phyloP scores from a whole-genome alignment of 441 rosid species.

The Bruguiera hainesii region DNA sequence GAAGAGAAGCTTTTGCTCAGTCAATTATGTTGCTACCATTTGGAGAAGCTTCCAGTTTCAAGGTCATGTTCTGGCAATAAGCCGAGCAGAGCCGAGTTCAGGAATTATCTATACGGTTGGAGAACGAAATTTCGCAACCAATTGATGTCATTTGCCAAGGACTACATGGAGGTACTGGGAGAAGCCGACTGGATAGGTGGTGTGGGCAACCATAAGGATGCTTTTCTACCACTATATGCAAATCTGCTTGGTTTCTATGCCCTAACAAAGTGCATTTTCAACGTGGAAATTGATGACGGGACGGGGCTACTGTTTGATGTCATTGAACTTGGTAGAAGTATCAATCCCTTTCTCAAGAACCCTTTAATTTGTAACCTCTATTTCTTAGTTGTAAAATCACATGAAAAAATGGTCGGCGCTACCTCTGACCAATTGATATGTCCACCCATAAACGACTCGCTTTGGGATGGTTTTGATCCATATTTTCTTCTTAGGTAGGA shows the following conservation, averaged over 20 bases:
- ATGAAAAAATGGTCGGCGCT: conserved; percentile 33
- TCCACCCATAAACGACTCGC: conserved; percentile 26
- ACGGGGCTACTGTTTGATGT: conserved; percentile 36
- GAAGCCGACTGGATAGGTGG: conserved; percentile 75
- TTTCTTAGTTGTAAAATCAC: conserved; percentile 45
- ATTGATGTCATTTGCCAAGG: conserved; percentile 51
- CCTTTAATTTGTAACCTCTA: conserved; percentile 71
- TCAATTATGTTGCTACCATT: conserved; percentile 74
- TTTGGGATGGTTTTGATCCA: conserved; percentile 79
- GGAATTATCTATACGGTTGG: conserved; percentile 46
- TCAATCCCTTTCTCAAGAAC: conserved; percentile 62
- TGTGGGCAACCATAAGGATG: conserved; percentile 86
- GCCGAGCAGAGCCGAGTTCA: conserved; percentile 25
- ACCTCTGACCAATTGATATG: conserved; percentile 22
- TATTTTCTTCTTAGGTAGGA: conserved; percentile 71
- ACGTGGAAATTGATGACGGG: conserved; percentile 23
- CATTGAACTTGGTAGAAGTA: conserved; percentile 46
- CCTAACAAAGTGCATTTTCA: conserved; percentile 59
- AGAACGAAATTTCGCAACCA: conserved; percentile 49
- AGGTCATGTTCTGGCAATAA: conserved; percentile 23
- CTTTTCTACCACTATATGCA: conserved; percentile 75
- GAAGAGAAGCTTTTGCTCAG: conserved; percentile 88
- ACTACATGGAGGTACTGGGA: conserved; percentile 40
- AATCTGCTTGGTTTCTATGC: conserved; percentile 76
- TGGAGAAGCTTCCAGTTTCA: conserved; percentile 52